Evolutionary conservation across 441 rosid genomes (phyloP), one percentile per base, ranked within the genome.

Genomic region (Breynia disticha): DNA sequence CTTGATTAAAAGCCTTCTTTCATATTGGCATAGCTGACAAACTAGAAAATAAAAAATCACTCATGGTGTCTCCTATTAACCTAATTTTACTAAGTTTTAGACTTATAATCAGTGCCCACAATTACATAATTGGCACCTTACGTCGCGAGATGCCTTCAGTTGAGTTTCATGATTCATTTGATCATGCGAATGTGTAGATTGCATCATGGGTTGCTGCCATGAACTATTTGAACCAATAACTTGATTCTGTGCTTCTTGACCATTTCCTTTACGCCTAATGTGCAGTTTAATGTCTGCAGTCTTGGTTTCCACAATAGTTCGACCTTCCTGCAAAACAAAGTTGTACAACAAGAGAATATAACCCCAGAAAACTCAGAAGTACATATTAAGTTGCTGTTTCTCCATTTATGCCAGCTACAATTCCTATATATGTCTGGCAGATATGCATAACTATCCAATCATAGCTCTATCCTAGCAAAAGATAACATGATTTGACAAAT

Each of bases 131-230:
- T 81, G 86, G 72, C 86, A 77, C 83, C 90, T 87, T 85, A 91
- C 96, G 72, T 91, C 98, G 79, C 98, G 98, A 76, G 98, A 82
- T 72, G 96, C 96, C 85, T 91, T 91, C 83, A 91, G 82, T 70
- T 86, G 96, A 62, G 69, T 80, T 61, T 90, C 93, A 55, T 71
- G 83, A 75, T 78, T 72, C 75, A 69, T 65, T 56, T 70, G 86
- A 67, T 45, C 67, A 63, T 50, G 76, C 12, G 67, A 64, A 61
- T 64, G 80, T 55, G 62, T 42, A 46, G 73, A 55, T 54, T 64
- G 68, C 61, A 55, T 52, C 35, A 62, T 18, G 37, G 72, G 68
- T 55, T 67, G 81, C 52, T 74, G 76, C 79, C 73, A 70, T 46
- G 87, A 58, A 60, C 64, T 67, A 61, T 60, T 79, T 19, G 59